phyloP scores from a whole-genome alignment of 1,284 basidiomycete species.

The Boletus semigastroideus region DNA sequence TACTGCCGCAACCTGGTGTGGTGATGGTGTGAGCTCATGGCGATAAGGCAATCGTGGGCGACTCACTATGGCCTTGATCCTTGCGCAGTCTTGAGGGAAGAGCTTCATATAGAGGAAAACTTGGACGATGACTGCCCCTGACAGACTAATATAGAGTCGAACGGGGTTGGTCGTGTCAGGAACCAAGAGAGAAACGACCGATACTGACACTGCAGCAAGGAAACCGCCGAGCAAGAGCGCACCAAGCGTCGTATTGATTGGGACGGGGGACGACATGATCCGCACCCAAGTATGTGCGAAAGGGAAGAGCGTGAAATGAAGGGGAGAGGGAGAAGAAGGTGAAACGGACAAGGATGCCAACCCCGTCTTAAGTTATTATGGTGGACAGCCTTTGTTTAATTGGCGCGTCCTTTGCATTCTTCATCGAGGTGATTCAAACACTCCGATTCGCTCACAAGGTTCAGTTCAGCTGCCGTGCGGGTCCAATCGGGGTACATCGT shows the following conservation, averaged over 20 bases:
- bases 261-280: slow-evolving; percentile 9
- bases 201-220: slow-evolving; percentile 37
- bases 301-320: not conserved
- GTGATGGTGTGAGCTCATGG: not conserved
- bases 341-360: not conserved
- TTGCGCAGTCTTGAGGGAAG: slow-evolving; percentile 37
- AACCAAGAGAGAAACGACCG: not conserved
- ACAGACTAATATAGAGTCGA: slow-evolving; percentile 38
- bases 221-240: slow-evolving; percentile 46
- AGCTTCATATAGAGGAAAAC: slow-evolving; percentile 43
- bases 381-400: not conserved
- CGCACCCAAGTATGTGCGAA: not conserved
- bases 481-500: too few species aligned
- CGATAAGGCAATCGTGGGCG: not conserved
- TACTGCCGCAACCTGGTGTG: slow-evolving; percentile 25
- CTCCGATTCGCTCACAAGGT: not conserved
- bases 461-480: not conserved
- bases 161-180: not conserved
- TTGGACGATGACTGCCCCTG: slow-evolving; percentile 45
- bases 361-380: not conserved
- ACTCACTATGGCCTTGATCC: slow-evolving; percentile 39
- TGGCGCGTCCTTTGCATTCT: too few species aligned
- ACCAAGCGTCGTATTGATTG: slow-evolving; percentile 35
- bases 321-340: not conserved
- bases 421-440: not conserved